Conservation (phyloP, 2,329 filamentous ascomycete genomes). For the Epichloe gansuensis region DNA sequence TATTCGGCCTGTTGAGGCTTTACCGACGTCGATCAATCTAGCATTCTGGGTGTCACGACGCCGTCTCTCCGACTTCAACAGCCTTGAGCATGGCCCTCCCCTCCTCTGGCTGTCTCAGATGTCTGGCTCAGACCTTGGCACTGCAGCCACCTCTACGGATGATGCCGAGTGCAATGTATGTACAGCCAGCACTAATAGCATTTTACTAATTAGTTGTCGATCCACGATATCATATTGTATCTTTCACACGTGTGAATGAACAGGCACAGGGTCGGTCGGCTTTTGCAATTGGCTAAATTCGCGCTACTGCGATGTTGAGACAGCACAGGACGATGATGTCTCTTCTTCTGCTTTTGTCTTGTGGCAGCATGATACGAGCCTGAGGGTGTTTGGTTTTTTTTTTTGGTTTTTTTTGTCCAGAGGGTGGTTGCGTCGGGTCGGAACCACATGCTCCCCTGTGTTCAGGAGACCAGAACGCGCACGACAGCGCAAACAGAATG, state of each 20-base stretch:
- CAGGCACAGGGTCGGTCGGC: too few species aligned
- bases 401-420: too few species aligned
- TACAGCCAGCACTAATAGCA: not conserved
- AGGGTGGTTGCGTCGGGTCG: too few species aligned
- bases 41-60: slow-evolving; percentile 2
- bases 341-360: too few species aligned
- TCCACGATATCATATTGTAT: not conserved
- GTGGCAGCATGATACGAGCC: too few species aligned
- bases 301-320: too few species aligned
- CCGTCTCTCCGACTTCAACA: not conserved
- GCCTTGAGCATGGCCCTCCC: not conserved
- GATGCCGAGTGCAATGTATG: not conserved
- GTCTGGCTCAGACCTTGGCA: not conserved
- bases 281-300: too few species aligned
- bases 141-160: not conserved
- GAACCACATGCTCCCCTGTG: not conserved
- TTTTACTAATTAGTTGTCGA: not conserved
- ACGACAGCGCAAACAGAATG: not conserved
- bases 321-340: too few species aligned
- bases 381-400: too few species aligned
- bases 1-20: slow-evolving; percentile 2
- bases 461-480: not conserved
- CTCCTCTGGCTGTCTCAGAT: slow-evolving; percentile 1
- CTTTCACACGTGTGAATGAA: not conserved
- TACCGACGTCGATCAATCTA: slow-evolving; percentile 8